Base-by-base conservation (phyloP, 2,329 filamentous ascomycete genomes). In the Dothistroma septosporum region DNA sequence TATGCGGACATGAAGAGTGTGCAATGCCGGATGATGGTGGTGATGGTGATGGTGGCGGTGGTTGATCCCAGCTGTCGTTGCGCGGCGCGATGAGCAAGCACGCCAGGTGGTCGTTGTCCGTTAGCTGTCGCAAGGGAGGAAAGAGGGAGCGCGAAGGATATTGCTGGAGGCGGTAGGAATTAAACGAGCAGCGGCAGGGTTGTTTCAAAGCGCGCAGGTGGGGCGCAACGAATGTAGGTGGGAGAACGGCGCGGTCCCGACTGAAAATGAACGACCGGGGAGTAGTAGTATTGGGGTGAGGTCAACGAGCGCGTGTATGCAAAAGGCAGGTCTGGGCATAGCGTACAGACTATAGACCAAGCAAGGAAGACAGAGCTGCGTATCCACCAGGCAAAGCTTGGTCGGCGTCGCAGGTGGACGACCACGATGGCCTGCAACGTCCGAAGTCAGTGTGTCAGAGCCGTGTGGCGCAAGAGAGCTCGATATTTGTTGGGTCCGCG, bases 171-270 rank as follows among this genome's bases (percentile, higher is more conserved):
- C 4, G 35, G 37, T 24, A 28, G 28, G 47, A 31, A 28, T 2
- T 14, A 21, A n/a, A 32, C 9, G 28, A 32, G 12, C n/a, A 53
- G 24, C 31, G 21, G 50, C 59, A 58, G 60, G 55, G 61, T 59
- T 50, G 53, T 53, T 41, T 60, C 52, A 60, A 55, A 53, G 57
- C 41, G 37, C 49, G 55, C 46, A 31, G 44, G 62, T 64, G 62
- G 62, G 60, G 62, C 59, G 47, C 62, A 58, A 64, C 54, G 57
- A 58, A 56, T 62, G 66, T 48, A 55, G 59, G 61, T 62, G 66
- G 59, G 61, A 59, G 62, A 53, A 55, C 46, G 52, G 50, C 50
- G 58, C 50, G 46, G 61, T 57, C 53, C 58, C 59, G 61, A 58
- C 22, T 22, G 50, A 44, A 56, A 49, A 57, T 44, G 59, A 60